Evolutionary conservation across 2,329 filamentous ascomycete species (phyloP), one percentile per base, ranked within the genome.

Genomic region (Zalaria sp.): DNA sequence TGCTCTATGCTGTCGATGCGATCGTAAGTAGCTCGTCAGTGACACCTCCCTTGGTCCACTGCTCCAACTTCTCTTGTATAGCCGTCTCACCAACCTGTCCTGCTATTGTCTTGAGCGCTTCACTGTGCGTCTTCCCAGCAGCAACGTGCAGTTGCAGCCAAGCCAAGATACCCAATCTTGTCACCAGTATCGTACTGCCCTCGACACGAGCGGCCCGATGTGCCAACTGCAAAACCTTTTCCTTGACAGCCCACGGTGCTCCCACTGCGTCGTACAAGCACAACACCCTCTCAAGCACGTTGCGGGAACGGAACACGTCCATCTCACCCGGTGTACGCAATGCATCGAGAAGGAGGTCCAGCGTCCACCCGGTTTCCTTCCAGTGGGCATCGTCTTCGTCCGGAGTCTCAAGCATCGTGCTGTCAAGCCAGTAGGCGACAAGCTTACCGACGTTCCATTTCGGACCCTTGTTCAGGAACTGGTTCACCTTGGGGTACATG

Each of bases 401-500:
- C 0, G 86, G 83, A 46, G 79, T 73, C 40, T 77, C 75, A n/a
- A 89, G 68, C 5, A 91, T 73, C 25, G 91, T 75, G 54, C 77
- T 79, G 45, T 83, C 75, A 11, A 79, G 63, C 67, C 75, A 78
- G 54, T 76, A 74, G 1, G 67, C 67, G 1, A 73, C 67, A 4
- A 79, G 57, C 37, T 71, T 72, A 27, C 60, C 59, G 7, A 70
- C 56, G 8, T 79, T 71, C 89, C 89, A 96, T 25, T 70, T 61
- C 1, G 89, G 88, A 0, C 78, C 75, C 40, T 78, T 78, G 25
- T 84, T 84, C 31, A 96, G 73, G 58, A 88, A 95, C 4, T 72
- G 69, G 64, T 93, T 94, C 61, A 91, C 66, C 57, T 94, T 94
- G 44, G 78, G 75, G 57, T 94, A 96, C 32, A 95, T 73, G 46